These are phyloP conservation scores for Brassica carinata DNA, from an alignment of 345 rosid genomes.

Conservation along the genomic window DNA sequence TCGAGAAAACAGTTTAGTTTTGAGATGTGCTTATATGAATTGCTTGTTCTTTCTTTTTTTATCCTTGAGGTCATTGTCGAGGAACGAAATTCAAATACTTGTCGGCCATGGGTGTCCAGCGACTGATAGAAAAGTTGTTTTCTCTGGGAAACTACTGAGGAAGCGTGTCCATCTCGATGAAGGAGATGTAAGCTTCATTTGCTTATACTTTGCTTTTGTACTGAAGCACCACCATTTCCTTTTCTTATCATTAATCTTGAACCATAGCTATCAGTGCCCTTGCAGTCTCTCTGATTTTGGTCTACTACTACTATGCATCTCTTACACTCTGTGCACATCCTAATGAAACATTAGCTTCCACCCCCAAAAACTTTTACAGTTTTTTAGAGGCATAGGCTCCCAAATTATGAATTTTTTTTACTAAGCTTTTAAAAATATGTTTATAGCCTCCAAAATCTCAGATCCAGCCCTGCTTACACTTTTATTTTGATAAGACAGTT, in stretches of 20 bases:
- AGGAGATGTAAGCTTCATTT: slow-evolving; percentile 83
- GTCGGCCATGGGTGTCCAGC: slow-evolving; percentile 96
- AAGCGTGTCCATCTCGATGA: slow-evolving; percentile 94
- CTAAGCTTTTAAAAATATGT: too few species aligned
- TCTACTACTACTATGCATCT: not conserved
- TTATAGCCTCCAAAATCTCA: too few species aligned
- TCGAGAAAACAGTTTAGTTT: not conserved
- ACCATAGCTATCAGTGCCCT: not conserved
- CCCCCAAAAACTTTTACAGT: too few species aligned
- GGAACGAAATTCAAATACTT: slow-evolving; percentile 80
- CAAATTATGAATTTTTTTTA: too few species aligned
- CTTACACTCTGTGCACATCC: not conserved
- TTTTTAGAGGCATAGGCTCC: too few species aligned
- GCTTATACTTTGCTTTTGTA: not conserved
- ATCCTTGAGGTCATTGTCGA: slow-evolving; percentile 67
- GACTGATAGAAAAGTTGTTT: slow-evolving; percentile 80
- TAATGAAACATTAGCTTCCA: too few species aligned
- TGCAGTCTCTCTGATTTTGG: not conserved
- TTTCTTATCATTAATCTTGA: not conserved
- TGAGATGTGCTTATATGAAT: slow-evolving; percentile 33
- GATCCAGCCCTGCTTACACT: not conserved
- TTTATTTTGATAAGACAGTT: not conserved
- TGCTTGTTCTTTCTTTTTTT: not conserved
- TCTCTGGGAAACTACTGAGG: slow-evolving; percentile 83
- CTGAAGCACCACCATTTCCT: not conserved